Conservation (phyloP, 2,329 filamentous ascomycete genomes). For the Claviceps purpurea region DNA sequence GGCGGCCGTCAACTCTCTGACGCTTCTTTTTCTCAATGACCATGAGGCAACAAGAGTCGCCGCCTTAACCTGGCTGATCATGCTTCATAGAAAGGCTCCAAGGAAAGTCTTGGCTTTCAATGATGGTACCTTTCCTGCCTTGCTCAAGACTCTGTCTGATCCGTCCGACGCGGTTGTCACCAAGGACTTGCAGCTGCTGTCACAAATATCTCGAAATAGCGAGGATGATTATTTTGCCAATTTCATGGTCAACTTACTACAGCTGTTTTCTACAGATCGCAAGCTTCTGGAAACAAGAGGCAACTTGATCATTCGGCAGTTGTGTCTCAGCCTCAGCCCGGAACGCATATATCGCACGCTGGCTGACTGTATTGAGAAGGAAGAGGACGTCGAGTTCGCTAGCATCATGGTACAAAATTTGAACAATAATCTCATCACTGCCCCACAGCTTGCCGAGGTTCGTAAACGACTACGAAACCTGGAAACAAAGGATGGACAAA, state of each 20-base stretch:
- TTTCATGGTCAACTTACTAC: constrained; percentile 94
- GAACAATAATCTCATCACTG: constrained; percentile 97
- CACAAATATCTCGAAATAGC: constrained; percentile 90
- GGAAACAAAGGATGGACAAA: constrained; percentile 88
- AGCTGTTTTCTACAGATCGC: constrained; percentile 89
- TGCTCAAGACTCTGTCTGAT: constrained; percentile 92
- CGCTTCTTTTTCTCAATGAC: constrained; percentile 86
- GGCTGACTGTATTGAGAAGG: constrained; percentile 92
- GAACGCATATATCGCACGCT: constrained; percentile 92
- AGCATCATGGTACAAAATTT: constrained; percentile 99
- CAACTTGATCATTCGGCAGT: constrained; percentile 89
- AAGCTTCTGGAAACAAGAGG: constrained; percentile 82
- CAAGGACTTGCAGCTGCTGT: constrained; percentile 81
- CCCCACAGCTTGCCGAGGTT: constrained; percentile 82
- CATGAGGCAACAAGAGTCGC: constrained; percentile 92
- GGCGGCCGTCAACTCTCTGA: constrained; percentile 84
- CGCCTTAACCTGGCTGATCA: constrained; percentile 89
- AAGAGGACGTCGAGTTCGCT: constrained; percentile 96
- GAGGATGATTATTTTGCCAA: constrained; percentile 96
- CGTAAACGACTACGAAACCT: constrained; percentile 81
- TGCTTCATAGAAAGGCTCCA: constrained; percentile 92
- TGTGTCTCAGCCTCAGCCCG: constrained; percentile 84
- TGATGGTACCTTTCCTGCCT: constrained; percentile 88
- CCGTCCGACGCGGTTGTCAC: constrained; percentile 92
- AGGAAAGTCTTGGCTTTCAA: constrained; percentile 90